Percentiles rank a stretch among this genome's conserved stretches.
Evolutionary conservation across 345 rosid species (phyloP).

Genomic region (Citrus mangshanensis): DNA sequence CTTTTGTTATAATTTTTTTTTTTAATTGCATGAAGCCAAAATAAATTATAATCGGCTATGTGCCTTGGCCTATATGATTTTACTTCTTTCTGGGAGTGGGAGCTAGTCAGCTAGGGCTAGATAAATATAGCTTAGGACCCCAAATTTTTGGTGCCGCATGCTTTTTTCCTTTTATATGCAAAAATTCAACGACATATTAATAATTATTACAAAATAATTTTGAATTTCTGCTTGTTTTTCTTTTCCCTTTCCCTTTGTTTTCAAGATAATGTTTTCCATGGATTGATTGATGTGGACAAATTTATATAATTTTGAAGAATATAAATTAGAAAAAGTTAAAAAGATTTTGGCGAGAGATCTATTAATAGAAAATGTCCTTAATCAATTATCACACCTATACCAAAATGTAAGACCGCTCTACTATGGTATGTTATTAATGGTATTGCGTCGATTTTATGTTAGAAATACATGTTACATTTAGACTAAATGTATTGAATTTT

Average conservation of each 20-base stretch:
- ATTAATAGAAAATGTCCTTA: too few species aligned
- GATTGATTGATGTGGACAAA: neutral
- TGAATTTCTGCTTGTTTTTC: neutral
- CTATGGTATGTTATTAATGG: neutral
- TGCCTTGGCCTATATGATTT: neutral
- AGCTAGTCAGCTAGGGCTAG: too few species aligned
- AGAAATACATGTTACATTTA: neutral
- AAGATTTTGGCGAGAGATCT: fast-evolving
- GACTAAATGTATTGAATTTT: too few species aligned
- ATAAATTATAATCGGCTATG: neutral
- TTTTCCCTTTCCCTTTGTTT: neutral
- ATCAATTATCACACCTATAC: too few species aligned
- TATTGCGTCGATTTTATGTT: neutral
- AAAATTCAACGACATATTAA: neutral
- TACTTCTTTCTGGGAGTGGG: too few species aligned
- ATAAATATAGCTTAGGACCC: neutral
- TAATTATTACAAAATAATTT: neutral
- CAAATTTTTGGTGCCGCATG: too few species aligned
- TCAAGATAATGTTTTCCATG: neutral
- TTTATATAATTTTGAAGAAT: too few species aligned
- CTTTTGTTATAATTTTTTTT: neutral
- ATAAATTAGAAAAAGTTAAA: too few species aligned
- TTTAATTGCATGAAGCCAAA: too few species aligned
- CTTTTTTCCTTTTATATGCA: neutral
- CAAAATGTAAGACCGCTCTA: too few species aligned